phyloP scores from a whole-genome alignment of 2,329 filamentous ascomycete genomes.

The Diaporthe sp. region DNA sequence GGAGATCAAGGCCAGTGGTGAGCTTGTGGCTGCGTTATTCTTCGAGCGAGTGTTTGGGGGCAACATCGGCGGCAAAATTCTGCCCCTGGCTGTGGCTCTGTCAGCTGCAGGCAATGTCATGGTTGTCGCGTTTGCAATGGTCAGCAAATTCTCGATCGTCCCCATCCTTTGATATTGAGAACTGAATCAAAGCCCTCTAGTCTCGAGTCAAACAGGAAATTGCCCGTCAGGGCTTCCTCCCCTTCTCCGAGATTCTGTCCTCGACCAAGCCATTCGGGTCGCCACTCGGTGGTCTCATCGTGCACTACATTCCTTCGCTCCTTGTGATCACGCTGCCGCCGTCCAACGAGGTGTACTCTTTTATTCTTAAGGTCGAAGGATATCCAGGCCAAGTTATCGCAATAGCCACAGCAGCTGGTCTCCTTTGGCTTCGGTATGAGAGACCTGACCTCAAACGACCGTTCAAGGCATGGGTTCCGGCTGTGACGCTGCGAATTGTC shows the following conservation, averaged over 20 bases:
- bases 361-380: slow-evolving; percentile 79
- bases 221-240: slow-evolving; percentile 25
- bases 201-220: slow-evolving; percentile 55
- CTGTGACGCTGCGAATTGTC: neutral
- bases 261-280: slow-evolving; percentile 76
- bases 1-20: slow-evolving; percentile 75
- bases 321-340: slow-evolving; percentile 76
- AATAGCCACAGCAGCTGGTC: slow-evolving; percentile 67
- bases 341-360: slow-evolving; percentile 75
- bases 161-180: too few species aligned
- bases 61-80: neutral
- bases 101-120: slow-evolving; percentile 81
- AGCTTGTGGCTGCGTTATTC: slow-evolving; percentile 76
- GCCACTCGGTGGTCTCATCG: slow-evolving; percentile 74
- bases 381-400: slow-evolving; percentile 55
- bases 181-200: slow-evolving; percentile 50
- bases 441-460: slow-evolving; percentile 54
- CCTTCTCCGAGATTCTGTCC: slow-evolving; percentile 64
- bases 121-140: slow-evolving; percentile 73
- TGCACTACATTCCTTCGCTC: slow-evolving; percentile 77
- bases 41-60: slow-evolving; percentile 76
- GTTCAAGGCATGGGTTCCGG: slow-evolving; percentile 70
- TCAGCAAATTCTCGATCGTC: neutral
- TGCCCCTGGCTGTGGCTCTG: slow-evolving; percentile 63
- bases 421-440: slow-evolving; percentile 71